Percentiles rank a stretch among this genome's conserved stretches.
Evolutionary conservation across 2,329 filamentous ascomycete genomes (phyloP).

Genomic region (Trichoderma endophyticum): DNA sequence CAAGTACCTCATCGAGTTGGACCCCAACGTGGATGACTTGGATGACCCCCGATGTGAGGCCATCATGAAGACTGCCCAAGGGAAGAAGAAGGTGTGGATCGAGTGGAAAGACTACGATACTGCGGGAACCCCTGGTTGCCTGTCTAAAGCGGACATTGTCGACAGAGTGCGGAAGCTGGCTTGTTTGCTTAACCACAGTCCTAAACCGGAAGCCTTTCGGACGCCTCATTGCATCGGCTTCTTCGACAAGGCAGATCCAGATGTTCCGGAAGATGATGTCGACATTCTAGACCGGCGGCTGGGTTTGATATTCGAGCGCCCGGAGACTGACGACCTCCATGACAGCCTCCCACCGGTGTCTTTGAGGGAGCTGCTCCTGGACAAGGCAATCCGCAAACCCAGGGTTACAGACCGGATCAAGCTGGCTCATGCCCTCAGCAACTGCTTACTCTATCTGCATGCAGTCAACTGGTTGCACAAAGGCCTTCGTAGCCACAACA

Average conservation of each 20-base stretch:
- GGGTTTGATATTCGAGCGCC: constrained; percentile 53
- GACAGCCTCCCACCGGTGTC: constrained; percentile 42
- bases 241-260: constrained; percentile 43
- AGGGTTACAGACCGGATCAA: constrained; percentile 49
- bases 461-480: constrained; percentile 58
- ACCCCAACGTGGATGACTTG: constrained; percentile 31
- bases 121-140: constrained; percentile 34
- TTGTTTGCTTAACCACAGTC: constrained; percentile 44
- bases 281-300: constrained; percentile 43
- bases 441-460: constrained; percentile 53
- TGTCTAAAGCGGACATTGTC: constrained; percentile 42
- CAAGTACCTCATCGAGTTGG: constrained; percentile 34
- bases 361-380: constrained; percentile 45
- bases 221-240: constrained; percentile 51
- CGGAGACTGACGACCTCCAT: constrained; percentile 36
- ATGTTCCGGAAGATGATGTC: constrained; percentile 36
- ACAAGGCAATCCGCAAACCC: constrained; percentile 38
- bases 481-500: constrained; percentile 51
- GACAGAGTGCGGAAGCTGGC: constrained; percentile 47
- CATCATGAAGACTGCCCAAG: constrained; percentile 34
- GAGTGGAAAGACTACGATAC: constrained; percentile 50
- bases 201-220: constrained; percentile 48
- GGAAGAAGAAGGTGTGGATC: constrained; percentile 43
- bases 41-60: constrained; percentile 41
- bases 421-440: constrained; percentile 50